phyloP scores from a whole-genome alignment of 768 basidiomycete species.

The Hypholoma fasciculare region DNA sequence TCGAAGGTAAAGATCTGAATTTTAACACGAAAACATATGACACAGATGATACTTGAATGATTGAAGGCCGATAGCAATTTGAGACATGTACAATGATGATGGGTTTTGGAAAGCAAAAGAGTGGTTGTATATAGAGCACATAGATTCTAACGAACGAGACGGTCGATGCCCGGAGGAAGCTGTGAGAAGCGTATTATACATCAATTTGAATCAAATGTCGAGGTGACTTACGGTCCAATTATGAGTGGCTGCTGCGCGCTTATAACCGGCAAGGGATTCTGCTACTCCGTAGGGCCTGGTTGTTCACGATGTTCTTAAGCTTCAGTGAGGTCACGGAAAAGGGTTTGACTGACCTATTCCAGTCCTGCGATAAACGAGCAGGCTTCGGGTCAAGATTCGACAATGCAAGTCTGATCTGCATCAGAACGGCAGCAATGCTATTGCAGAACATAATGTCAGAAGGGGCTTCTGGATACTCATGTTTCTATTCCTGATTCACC shows the following conservation, averaged over 20 bases:
- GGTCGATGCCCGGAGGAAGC: constrained; percentile 35
- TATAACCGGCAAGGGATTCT: constrained; percentile 65
- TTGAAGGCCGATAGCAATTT: too few species aligned
- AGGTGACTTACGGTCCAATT: constrained; percentile 55
- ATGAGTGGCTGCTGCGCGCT: constrained; percentile 64
- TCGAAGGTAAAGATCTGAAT: too few species aligned
- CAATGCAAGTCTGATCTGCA: constrained; percentile 71
- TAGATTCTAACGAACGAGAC: constrained; percentile 27
- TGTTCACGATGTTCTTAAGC: constrained; percentile 3
- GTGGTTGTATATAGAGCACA: too few species aligned
- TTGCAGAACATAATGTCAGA: background rate
- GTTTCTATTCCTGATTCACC: constrained; percentile 27
- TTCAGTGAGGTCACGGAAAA: background rate
- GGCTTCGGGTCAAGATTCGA: constrained; percentile 66
- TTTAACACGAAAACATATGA: too few species aligned
- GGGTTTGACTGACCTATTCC: constrained; percentile 41
- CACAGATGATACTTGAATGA: too few species aligned
- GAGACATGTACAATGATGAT: too few species aligned
- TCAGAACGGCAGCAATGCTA: constrained; percentile 36
- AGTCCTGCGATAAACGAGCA: constrained; percentile 54
- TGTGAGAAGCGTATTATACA: constrained; percentile 5
- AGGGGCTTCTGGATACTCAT: too few species aligned
- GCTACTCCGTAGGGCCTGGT: constrained; percentile 45
- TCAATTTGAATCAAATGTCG: background rate
- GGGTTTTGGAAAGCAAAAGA: too few species aligned